Percentiles rank a stretch among this genome's conserved stretches.
These are phyloP conservation scores for Ceratocystis papillata DNA, from an alignment of 2,329 filamentous ascomycete genomes.

Conservation along the genomic window DNA sequence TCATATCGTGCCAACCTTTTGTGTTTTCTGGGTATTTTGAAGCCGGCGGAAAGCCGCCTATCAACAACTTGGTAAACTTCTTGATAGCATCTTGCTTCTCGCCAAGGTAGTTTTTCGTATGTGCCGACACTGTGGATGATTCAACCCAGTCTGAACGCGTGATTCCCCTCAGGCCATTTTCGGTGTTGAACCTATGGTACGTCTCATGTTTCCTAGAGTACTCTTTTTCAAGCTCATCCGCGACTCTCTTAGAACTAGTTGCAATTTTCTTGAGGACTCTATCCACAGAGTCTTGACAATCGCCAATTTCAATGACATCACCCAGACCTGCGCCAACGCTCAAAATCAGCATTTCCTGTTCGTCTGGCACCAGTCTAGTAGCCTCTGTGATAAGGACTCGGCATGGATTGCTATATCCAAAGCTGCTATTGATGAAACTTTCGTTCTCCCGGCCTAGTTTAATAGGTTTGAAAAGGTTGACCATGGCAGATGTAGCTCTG, in stretches of 20 bases:
- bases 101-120: conserved; percentile 26
- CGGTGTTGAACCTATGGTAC: conserved; percentile 29
- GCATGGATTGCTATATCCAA: conserved; percentile 22
- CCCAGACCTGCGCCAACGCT: conserved; percentile 29
- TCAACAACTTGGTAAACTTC: not conserved
- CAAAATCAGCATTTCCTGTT: conserved; percentile 24
- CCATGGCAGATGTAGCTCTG: conserved; percentile 29
- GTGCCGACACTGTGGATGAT: conserved; percentile 26
- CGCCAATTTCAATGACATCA: conserved; percentile 25
- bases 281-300: not conserved
- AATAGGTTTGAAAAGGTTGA: conserved; percentile 30
- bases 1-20: too few relatives aligned
- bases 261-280: not conserved
- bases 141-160: conserved; percentile 27
- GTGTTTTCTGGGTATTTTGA: not conserved
- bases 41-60: not conserved
- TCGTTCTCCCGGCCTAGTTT: conserved; percentile 27
- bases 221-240: conserved; percentile 17
- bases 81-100: conserved; percentile 4
- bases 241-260: not conserved
- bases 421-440: conserved; percentile 30
- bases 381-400: conserved; percentile 30
- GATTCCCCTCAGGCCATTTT: conserved; percentile 27
- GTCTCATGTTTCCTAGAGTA: conserved; percentile 24
- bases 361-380: conserved; percentile 25